phyloP scores from a whole-genome alignment of 805 yeast species.

The Candida bentonensis region DNA sequence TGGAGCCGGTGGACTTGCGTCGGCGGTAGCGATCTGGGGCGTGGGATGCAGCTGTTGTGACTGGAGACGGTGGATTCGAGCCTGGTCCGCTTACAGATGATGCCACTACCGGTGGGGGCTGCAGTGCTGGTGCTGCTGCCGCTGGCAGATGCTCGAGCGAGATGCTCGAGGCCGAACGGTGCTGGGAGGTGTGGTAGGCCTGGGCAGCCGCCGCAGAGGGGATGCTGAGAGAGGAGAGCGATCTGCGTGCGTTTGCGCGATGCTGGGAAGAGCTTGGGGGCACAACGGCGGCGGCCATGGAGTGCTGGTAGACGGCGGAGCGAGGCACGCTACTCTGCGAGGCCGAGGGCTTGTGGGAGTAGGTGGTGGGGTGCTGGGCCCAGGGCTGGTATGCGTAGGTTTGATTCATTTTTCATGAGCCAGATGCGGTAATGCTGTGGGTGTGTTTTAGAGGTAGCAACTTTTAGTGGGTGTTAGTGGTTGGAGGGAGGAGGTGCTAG shows the following conservation, averaged over 20 bases:
- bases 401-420: no score
- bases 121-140: no score
- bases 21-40: conserved; percentile 2
- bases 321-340: not conserved
- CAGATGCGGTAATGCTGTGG: no score
- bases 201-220: not conserved
- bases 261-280: not conserved
- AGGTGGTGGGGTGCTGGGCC: not conserved
- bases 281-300: not conserved
- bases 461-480: no score
- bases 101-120: no score
- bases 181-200: not conserved
- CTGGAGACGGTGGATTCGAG: no score
- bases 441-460: no score
- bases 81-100: no score
- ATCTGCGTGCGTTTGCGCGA: not conserved
- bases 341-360: not conserved
- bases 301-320: not conserved
- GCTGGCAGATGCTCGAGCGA: not conserved
- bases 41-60: no score
- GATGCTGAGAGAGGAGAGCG: conserved; percentile 1
- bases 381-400: not conserved
- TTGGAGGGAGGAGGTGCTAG: no score
- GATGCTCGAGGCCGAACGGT: not conserved
- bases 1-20: not conserved